phyloP scores from a whole-genome alignment of 106 monocot species.

The Dendrobium catenatum region DNA sequence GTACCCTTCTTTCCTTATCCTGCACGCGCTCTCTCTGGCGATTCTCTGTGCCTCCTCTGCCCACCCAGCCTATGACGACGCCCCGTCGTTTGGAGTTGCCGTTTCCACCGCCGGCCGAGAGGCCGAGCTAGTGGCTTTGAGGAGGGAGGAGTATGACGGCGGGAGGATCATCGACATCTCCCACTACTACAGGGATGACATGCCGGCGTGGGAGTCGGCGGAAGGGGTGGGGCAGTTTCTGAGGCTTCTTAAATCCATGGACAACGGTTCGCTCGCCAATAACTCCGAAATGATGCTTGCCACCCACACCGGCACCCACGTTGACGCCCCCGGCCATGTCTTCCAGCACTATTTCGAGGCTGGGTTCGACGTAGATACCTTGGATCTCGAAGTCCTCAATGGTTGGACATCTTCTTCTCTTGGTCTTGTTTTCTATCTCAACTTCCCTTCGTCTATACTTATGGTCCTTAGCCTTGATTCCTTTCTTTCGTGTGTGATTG shows the following conservation, averaged over 20 bases:
- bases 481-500: too few relatives aligned
- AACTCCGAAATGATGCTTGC: conserved; percentile 63
- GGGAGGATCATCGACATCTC: conserved; percentile 88
- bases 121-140: conserved; percentile 14
- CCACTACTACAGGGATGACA: conserved; percentile 62
- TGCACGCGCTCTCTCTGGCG: conserved; percentile 2
- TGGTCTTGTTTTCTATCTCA: too few relatives aligned
- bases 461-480: too few relatives aligned
- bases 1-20: neutral
- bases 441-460: too few relatives aligned
- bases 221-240: conserved; percentile 71
- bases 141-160: conserved; percentile 64
- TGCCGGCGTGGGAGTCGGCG: conserved; percentile 50
- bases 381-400: conserved; percentile 77
- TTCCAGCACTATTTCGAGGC: conserved; percentile 87
- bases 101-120: conserved; percentile 2
- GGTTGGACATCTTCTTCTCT: conserved; percentile 24
- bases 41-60: conserved; percentile 14
- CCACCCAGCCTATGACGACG: conserved; percentile 9
- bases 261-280: conserved; percentile 68
- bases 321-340: conserved; percentile 88
- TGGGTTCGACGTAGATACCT: conserved; percentile 86
- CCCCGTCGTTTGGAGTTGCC: conserved; percentile 7
- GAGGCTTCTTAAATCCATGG: conserved; percentile 59
- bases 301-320: conserved; percentile 80